These are phyloP conservation scores for Pseudomonodictys pantanalensis DNA, from an alignment of 495 filamentous ascomycete species.

Conservation along the genomic window DNA sequence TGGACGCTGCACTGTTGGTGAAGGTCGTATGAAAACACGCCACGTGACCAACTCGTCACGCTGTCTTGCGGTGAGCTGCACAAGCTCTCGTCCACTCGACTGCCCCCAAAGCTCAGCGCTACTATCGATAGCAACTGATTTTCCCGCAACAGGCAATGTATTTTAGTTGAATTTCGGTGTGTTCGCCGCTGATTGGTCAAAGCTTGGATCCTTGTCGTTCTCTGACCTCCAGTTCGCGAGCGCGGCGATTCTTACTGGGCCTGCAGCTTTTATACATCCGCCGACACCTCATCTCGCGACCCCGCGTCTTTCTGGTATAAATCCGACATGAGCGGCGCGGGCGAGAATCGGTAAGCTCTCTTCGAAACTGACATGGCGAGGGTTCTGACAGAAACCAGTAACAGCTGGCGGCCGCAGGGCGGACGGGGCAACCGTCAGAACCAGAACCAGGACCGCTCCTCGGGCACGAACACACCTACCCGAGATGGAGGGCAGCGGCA, in stretches of 20 bases:
- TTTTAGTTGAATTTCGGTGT: too few species aligned
- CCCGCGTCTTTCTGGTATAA: conserved; percentile 8
- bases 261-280: neutral
- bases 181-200: neutral
- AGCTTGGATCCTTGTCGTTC: too few species aligned
- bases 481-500: conserved; percentile 21
- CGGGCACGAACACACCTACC: conserved; percentile 30
- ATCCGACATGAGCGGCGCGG: conserved; percentile 33
- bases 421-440: conserved; percentile 18
- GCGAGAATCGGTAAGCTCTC: conserved; percentile 32
- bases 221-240: too few species aligned
- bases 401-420: conserved; percentile 22
- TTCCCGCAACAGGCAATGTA: neutral
- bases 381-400: neutral
- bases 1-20: too few species aligned
- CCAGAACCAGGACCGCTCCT: conserved; percentile 16
- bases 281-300: conserved; percentile 2
- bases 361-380: neutral
- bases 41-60: neutral
- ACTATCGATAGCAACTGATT: neutral
- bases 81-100: neutral
- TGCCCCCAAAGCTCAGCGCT: neutral
- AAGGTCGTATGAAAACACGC: too few species aligned
- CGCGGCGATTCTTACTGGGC: neutral
- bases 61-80: neutral